phyloP scores from a whole-genome alignment of 495 filamentous ascomycete genomes.

The Cetradonia linearis region DNA sequence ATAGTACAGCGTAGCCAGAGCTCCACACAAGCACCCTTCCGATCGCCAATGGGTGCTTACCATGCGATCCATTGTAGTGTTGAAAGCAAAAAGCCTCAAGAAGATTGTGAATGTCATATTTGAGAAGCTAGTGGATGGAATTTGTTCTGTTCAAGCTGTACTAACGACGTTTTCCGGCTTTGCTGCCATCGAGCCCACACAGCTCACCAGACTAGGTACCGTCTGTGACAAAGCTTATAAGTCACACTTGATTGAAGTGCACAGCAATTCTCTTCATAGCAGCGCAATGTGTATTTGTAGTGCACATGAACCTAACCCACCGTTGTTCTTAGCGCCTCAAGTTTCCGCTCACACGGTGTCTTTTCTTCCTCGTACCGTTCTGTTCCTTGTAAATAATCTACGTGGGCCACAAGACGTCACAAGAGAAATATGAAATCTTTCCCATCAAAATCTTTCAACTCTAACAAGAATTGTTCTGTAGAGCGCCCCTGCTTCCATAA shows the following conservation, averaged over 20 bases:
- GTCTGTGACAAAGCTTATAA: no score
- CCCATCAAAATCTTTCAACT: not conserved
- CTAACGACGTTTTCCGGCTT: no score
- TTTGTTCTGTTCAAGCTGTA: no score
- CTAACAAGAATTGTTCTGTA: not conserved
- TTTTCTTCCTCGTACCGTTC: not conserved
- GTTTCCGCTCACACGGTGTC: not conserved
- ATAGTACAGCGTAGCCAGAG: no score
- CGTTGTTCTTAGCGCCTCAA: not conserved
- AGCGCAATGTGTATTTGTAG: not conserved
- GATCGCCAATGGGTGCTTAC: no score
- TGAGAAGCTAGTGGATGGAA: no score
- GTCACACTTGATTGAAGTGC: not conserved
- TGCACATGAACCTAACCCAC: not conserved
- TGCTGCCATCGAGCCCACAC: no score
- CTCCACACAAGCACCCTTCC: no score
- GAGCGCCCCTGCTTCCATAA: not conserved
- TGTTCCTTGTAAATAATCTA: not conserved
- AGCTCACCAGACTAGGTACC: no score
- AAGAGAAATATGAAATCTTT: not conserved
- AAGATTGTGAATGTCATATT: no score
- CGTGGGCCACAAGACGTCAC: not conserved
- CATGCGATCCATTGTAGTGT: no score
- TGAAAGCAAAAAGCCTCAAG: no score
- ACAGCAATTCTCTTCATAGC: not conserved